These are phyloP conservation scores for Phytophthora melonis DNA, from an alignment of 352 stramenopile genomes.

Conservation along the genomic window DNA sequence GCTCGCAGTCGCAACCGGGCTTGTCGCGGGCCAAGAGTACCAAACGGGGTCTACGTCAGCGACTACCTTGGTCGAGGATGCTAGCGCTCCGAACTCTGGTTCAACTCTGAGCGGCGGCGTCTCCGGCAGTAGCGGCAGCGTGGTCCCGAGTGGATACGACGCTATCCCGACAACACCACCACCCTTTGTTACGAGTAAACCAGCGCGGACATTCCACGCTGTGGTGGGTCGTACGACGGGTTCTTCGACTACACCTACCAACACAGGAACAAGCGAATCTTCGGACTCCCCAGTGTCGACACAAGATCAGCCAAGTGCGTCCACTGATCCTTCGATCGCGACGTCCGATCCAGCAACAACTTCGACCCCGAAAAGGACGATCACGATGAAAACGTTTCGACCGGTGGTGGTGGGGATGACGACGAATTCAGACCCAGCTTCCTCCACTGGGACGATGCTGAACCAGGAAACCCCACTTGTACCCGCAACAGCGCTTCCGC, in stretches of 20 bases:
- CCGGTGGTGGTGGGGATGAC: too few relatives aligned
- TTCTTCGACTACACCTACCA: neutral
- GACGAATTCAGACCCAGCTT: too few relatives aligned
- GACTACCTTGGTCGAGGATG: neutral
- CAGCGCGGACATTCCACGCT: neutral
- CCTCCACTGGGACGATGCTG: too few relatives aligned
- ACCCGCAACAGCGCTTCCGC: too few relatives aligned
- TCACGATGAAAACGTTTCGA: too few relatives aligned
- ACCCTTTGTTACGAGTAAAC: neutral
- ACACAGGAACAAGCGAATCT: too few relatives aligned
- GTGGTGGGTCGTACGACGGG: neutral
- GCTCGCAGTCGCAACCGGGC: neutral
- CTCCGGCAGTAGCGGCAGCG: neutral
- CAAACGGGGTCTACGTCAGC: neutral
- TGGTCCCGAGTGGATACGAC: neutral
- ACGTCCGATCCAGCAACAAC: neutral
- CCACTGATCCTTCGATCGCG: neutral
- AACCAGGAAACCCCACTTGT: too few relatives aligned
- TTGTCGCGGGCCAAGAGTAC: neutral
- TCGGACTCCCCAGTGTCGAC: too few relatives aligned
- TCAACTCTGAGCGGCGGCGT: neutral
- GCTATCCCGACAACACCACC: neutral
- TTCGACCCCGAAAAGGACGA: too few relatives aligned
- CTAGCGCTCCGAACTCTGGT: too few relatives aligned
- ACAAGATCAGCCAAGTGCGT: neutral